Percentiles rank a stretch among this genome's conserved stretches.
phyloP scores from a whole-genome alignment of 805 yeast genomes.

The Kodamaea laetipori region DNA sequence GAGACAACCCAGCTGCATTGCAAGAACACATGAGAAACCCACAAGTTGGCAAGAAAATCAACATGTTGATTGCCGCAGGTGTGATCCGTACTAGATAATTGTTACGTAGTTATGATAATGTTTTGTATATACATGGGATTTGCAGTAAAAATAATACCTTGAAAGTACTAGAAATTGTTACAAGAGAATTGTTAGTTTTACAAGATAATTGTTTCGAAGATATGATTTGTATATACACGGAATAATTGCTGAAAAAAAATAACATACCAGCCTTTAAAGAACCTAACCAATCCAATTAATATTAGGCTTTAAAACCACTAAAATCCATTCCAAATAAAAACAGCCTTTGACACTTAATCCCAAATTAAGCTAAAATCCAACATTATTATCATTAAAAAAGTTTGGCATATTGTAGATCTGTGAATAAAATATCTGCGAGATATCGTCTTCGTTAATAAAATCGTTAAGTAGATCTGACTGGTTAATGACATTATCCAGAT shows the following conservation, averaged over 20 bases:
- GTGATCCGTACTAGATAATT: conserved; percentile 81
- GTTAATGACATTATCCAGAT: conserved; percentile 1
- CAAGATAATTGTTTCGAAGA: conserved; percentile 49
- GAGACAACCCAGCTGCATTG: conserved; percentile 92
- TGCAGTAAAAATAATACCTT: too few relatives aligned
- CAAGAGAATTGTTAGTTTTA: too few relatives aligned
- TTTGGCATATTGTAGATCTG: conserved; percentile 38
- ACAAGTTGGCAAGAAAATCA: conserved; percentile 82
- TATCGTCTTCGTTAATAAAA: conserved; percentile 25
- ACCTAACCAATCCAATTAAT: too few relatives aligned
- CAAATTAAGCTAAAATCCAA: too few relatives aligned
- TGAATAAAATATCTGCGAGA: conserved; percentile 23
- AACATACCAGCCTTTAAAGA: too few relatives aligned
- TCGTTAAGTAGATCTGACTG: conserved; percentile 15
- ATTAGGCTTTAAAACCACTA: too few relatives aligned
- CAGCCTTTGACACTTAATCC: too few relatives aligned
- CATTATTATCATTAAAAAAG: conserved; percentile 35
- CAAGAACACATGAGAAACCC: conserved; percentile 99
- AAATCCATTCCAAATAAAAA: too few relatives aligned
- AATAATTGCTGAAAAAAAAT: not conserved
- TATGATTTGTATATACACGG: conserved; percentile 1
- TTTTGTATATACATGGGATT: conserved; percentile 4
- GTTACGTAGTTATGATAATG: conserved; percentile 10
- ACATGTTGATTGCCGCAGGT: conserved; percentile 92
- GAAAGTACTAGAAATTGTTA: too few relatives aligned